Evolutionary conservation across 2,329 filamentous ascomycete genomes (phyloP).

Genomic region (Shiraia sp.): DNA sequence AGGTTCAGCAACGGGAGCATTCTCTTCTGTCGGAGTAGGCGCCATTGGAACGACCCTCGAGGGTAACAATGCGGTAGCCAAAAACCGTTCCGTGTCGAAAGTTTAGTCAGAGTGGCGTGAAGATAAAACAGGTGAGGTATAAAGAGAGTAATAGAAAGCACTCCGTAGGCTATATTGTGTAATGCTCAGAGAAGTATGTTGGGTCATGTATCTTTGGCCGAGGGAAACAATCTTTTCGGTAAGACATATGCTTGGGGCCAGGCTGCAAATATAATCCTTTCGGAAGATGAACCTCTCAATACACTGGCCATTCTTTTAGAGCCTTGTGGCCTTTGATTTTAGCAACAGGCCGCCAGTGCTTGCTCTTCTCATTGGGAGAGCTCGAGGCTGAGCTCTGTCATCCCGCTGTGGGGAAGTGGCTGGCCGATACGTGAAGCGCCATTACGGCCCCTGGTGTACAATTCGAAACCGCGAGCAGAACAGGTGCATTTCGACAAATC

Average conservation of each 20-base stretch:
- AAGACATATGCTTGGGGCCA: constrained; percentile 15
- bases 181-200: too few relatives aligned
- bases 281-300: constrained; percentile 24
- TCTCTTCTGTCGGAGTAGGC: constrained; percentile 25
- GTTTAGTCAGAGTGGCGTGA: too few relatives aligned
- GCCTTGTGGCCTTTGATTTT: constrained; percentile 17
- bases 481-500: constrained; percentile 20
- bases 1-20: constrained; percentile 11
- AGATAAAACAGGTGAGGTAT: too few relatives aligned
- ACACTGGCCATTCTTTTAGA: constrained; percentile 22
- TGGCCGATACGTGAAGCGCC: constrained; percentile 13
- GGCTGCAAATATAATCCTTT: constrained; percentile 30
- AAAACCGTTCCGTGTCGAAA: neutral
- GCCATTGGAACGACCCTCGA: constrained; percentile 21
- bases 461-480: constrained; percentile 7
- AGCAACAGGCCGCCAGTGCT: constrained; percentile 27
- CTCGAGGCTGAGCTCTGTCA: constrained; percentile 37
- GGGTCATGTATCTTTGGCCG: too few relatives aligned
- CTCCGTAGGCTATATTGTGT: too few relatives aligned
- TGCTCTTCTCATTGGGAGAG: constrained; percentile 18
- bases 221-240: too few relatives aligned
- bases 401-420: constrained; percentile 25
- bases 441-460: constrained; percentile 15
- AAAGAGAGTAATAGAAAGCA: too few relatives aligned
- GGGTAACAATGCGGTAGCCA: neutral